Evolutionary conservation across 148 eudicot genomes (phyloP).

Genomic region (Chenopodium suecicum): DNA sequence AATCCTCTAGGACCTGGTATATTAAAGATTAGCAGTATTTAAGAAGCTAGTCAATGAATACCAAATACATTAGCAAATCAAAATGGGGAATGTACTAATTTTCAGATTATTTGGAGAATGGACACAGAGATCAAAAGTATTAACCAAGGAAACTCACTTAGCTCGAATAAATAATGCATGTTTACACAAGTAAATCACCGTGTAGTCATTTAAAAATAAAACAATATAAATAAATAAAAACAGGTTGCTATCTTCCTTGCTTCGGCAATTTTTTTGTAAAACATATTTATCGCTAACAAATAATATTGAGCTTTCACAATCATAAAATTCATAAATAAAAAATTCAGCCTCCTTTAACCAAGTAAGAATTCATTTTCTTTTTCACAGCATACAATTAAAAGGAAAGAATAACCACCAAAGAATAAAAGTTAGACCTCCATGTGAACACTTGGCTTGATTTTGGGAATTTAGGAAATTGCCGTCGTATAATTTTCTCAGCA

Average conservation of each 20-base stretch:
- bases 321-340: not conserved
- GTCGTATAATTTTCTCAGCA: slow-evolving; percentile 27
- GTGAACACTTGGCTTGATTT: slow-evolving; percentile 36
- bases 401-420: not conserved
- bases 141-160: not conserved
- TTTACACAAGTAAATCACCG: not conserved
- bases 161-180: not conserved
- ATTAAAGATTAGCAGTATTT: not conserved
- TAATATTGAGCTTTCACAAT: not conserved
- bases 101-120: not conserved
- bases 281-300: not conserved
- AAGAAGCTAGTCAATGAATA: not conserved
- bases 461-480: slow-evolving; percentile 31
- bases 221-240: too few species aligned
- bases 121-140: not conserved
- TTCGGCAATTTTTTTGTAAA: not conserved
- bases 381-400: not conserved
- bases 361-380: not conserved
- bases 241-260: not conserved
- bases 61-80: not conserved
- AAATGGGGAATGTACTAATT: not conserved
- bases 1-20: slow-evolving; percentile 47
- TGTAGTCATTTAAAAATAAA: not conserved
- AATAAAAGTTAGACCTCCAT: slow-evolving; percentile 37
- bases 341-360: not conserved